Evolutionary conservation across 164 flowering plant genomes (phyloP).

Genomic region (Malania oleifera): DNA sequence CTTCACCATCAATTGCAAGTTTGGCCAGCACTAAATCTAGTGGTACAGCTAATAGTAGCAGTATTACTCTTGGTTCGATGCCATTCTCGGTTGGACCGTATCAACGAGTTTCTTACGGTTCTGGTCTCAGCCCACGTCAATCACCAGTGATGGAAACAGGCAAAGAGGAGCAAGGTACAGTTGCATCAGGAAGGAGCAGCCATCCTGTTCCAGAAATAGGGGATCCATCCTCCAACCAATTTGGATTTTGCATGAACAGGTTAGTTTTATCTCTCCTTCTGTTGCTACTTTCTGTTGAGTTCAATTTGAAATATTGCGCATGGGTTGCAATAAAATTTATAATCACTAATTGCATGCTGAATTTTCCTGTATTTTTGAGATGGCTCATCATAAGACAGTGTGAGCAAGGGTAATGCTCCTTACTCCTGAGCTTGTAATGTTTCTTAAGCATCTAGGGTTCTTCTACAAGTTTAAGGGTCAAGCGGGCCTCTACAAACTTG

Average conservation of each 20-base stretch:
- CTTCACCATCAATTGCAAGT: constrained; percentile 71
- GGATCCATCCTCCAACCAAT: constrained; percentile 36
- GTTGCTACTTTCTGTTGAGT: background rate
- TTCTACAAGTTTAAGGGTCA: too few species aligned
- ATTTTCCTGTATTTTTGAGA: too few species aligned
- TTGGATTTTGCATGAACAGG: constrained; percentile 58
- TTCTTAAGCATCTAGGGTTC: too few species aligned
- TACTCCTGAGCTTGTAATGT: too few species aligned
- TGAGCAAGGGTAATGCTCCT: too few species aligned
- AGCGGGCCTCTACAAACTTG: background rate
- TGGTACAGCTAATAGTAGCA: constrained; percentile 47
- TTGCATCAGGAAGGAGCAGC: constrained; percentile 26
- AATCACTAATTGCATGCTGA: too few species aligned
- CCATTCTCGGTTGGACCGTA: constrained; percentile 47
- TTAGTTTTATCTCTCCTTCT: constrained; percentile 12
- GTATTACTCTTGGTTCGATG: constrained; percentile 48
- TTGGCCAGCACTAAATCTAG: constrained; percentile 63
- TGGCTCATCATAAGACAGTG: too few species aligned
- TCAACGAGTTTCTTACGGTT: constrained; percentile 35
- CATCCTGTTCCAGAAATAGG: constrained; percentile 25
- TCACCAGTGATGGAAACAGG: constrained; percentile 33
- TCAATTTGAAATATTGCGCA: background rate
- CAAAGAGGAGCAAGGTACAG: constrained; percentile 33
- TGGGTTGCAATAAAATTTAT: too few species aligned
- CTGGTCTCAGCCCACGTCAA: constrained; percentile 38